Base-by-base conservation (phyloP, 1,284 basidiomycete species). In the Mixia osmundae region DNA sequence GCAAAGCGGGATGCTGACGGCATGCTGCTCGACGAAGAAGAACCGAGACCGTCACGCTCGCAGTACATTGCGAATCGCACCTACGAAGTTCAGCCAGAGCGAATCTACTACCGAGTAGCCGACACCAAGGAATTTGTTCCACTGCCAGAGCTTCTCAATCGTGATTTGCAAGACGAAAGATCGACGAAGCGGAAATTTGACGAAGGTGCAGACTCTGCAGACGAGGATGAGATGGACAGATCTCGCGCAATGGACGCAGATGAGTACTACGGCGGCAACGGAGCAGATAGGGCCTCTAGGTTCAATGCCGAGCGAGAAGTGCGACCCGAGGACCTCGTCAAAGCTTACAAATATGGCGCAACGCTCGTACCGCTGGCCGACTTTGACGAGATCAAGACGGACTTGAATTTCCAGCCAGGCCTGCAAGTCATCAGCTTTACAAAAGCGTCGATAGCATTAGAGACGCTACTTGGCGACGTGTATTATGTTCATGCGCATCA, bases 321-420 rank as follows among this genome's bases (percentile, higher is more conserved):
- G 4, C 38, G 40, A 18, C 11, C 44, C 32, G 32, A 38, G 12
- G 22, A 30, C 49, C 50, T 50, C 4, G 65, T 77, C 4, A 66
- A 68, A 43, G 89, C 83, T 0, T 94, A 77, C 65, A 78, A 82
- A 54, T 91, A 94, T 47, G 89, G 89, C 4, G 72, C 76, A 3
- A 78, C 75, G 3, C 82, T 83, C 54, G 73, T 73, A 2, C 79
- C 82, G 2, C 72, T 75, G 54, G 44, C 39, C 4, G 40, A 45
- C 11, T 73, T 77, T 3, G 76, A 79, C 26, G 62, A 62, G 5
- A 66, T 73, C 35, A 87, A 83, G 47, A 66, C 67, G 27, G 65
- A 63, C 37, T 58, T 83, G 21, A 60, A 63, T 3, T 78, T 80
- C 1, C 66, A 61, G 49, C 75, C 73, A 49, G 82, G 83, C 1